Percentiles rank a stretch among this genome's conserved stretches.
Conservation (phyloP, 2,329 filamentous ascomycete species). For the Orbilia javanica region DNA sequence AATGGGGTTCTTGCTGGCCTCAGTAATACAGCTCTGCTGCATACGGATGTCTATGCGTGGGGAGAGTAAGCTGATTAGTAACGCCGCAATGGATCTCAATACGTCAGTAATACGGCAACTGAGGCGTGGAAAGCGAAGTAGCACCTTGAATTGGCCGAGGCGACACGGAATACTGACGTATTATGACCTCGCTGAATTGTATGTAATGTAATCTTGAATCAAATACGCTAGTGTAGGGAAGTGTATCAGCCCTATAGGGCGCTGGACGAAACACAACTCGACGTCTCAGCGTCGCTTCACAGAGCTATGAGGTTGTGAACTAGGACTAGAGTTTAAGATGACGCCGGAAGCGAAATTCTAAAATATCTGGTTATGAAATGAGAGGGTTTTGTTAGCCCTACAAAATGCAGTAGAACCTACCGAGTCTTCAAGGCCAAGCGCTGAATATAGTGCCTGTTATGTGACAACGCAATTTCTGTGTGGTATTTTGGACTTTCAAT, state of each 20-base stretch:
- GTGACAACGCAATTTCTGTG: slow-evolving; percentile 2
- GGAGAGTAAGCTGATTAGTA: slow-evolving; percentile 29
- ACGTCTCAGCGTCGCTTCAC: neutral
- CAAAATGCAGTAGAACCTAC: too few relatives aligned
- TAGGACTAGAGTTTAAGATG: neutral
- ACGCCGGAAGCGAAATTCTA: neutral
- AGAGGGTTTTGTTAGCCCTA: too few relatives aligned
- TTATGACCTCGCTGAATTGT: too few relatives aligned
- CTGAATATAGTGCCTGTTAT: neutral
- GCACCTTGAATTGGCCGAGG: neutral
- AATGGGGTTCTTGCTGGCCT: neutral
- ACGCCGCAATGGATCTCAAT: neutral
- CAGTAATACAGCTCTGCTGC: neutral
- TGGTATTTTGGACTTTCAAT: neutral
- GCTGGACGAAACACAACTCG: neutral
- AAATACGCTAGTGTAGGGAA: neutral
- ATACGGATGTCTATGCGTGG: neutral
- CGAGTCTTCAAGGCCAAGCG: too few relatives aligned
- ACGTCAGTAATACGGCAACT: neutral
- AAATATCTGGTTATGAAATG: too few relatives aligned
- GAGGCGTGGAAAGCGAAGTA: neutral
- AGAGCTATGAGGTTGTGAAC: neutral
- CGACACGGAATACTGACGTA: neutral
- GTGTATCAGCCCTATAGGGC: slow-evolving; percentile 23
- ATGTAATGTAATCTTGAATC: neutral